Percentiles rank a stretch among this genome's conserved stretches.
These are phyloP conservation scores for Spergularia bocconei DNA, from an alignment of 148 eudicot species.

Conservation along the genomic window DNA sequence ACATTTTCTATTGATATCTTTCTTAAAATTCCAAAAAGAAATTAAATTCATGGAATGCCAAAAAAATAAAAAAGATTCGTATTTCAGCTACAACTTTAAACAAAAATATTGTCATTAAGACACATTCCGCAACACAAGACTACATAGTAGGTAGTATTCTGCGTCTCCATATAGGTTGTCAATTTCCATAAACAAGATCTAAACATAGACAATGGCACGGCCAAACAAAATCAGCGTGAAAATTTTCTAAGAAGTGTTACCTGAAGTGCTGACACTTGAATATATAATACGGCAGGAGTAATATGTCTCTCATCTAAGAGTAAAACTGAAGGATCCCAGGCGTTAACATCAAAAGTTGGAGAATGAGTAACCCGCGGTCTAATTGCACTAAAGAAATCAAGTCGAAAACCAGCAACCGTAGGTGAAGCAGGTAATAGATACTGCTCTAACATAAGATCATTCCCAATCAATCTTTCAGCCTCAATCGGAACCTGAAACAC, in stretches of 20 bases:
- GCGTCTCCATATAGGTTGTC: not conserved
- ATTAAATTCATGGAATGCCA: not conserved
- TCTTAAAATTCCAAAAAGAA: not conserved
- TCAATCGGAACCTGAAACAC: constrained; percentile 78
- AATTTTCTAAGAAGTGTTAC: constrained; percentile 35
- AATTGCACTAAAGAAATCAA: constrained; percentile 86
- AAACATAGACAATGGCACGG: not conserved
- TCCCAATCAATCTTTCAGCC: constrained; percentile 65
- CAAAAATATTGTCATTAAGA: not conserved
- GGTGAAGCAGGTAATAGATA: constrained; percentile 80
- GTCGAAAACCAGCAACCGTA: constrained; percentile 81
- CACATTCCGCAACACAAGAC: not conserved
- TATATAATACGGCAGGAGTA: constrained; percentile 65
- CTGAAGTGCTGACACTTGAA: constrained; percentile 90
- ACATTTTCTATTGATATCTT: not conserved
- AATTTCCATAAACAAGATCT: not conserved
- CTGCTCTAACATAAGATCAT: constrained; percentile 80
- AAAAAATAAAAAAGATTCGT: not conserved
- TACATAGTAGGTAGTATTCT: not conserved
- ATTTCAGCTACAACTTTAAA: not conserved
- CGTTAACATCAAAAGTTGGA: constrained; percentile 51
- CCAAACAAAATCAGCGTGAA: not conserved
- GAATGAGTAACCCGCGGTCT: constrained; percentile 86
- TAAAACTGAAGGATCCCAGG: constrained; percentile 34
- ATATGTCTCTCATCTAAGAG: constrained; percentile 72